These are phyloP conservation scores for Cadophora malorum DNA, from an alignment of 2,329 filamentous ascomycete species.

Conservation along the genomic window DNA sequence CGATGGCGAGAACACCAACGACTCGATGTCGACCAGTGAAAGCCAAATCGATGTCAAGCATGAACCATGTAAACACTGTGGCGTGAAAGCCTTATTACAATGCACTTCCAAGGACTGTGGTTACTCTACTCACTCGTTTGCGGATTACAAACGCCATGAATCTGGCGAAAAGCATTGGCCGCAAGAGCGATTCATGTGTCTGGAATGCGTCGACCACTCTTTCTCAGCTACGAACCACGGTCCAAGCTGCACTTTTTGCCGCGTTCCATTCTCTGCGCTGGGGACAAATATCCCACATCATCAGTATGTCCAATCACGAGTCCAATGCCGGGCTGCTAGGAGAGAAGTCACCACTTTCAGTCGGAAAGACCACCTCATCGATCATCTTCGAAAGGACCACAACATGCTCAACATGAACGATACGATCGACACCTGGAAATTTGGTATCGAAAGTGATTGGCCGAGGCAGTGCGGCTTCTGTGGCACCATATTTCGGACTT, in stretches of 20 bases:
- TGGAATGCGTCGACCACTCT: constrained; percentile 24
- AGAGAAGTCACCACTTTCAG: constrained; percentile 25
- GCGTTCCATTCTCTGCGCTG: constrained; percentile 3
- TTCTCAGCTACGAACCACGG: constrained; percentile 3
- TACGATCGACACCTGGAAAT: constrained; percentile 26
- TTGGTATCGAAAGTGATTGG: constrained; percentile 27
- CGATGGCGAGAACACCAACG: background rate
- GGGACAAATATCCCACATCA: background rate
- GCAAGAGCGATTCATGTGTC: constrained; percentile 31
- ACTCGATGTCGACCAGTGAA: background rate
- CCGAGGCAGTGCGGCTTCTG: constrained; percentile 30
- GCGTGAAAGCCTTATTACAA: constrained; percentile 11
- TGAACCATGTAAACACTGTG: constrained; percentile 16
- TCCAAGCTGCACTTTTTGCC: constrained; percentile 26
- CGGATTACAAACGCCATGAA: constrained; percentile 34
- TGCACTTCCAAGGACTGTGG: constrained; percentile 22
- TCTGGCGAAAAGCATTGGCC: constrained; percentile 31
- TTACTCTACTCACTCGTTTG: constrained; percentile 22
- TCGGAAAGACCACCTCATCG: constrained; percentile 31
- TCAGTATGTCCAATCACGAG: constrained; percentile 27
- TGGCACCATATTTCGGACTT: background rate
- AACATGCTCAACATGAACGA: constrained; percentile 20
- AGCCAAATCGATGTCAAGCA: background rate
- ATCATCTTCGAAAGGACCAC: constrained; percentile 30
- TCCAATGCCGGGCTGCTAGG: constrained; percentile 25